Percentiles rank a stretch among this genome's conserved stretches.
phyloP scores from a whole-genome alignment of 2,329 filamentous ascomycete species.

The Neurospora sp. region DNA sequence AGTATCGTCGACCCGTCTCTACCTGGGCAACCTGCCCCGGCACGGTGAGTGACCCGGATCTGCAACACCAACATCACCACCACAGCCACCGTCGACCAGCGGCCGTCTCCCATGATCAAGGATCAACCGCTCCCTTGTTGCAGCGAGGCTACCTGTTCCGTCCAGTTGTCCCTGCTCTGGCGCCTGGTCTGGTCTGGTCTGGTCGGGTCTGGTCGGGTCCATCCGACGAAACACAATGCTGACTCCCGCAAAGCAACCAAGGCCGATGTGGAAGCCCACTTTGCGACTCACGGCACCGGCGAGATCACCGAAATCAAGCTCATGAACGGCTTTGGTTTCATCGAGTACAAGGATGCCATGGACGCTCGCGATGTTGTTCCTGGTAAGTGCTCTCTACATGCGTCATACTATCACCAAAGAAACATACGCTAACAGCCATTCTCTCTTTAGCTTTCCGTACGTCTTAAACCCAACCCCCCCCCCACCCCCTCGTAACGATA shows the following conservation, averaged over 20 bases:
- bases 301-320: conserved; percentile 99
- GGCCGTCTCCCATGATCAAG: neutral
- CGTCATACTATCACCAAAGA: neutral
- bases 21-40: conserved; percentile 94
- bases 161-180: neutral
- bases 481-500: conserved; percentile 5
- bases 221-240: conserved; percentile 21
- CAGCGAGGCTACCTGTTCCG: neutral
- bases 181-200: neutral
- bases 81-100: neutral
- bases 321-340: conserved; percentile 99
- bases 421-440: conserved; percentile 18
- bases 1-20: conserved; percentile 90
- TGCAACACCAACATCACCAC: neutral
- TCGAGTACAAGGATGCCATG: conserved; percentile 98
- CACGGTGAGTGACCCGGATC: conserved; percentile 56
- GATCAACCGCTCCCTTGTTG: neutral
- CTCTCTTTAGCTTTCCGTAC: conserved; percentile 48
- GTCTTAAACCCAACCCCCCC: conserved; percentile 26
- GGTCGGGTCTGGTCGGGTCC: neutral
- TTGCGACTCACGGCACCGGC: conserved; percentile 89
- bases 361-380: conserved; percentile 97
- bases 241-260: conserved; percentile 69
- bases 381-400: conserved; percentile 49
- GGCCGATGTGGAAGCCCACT: conserved; percentile 91